Conservation (phyloP, 1,139 yeast species). For the Candida glucosophila region DNA sequence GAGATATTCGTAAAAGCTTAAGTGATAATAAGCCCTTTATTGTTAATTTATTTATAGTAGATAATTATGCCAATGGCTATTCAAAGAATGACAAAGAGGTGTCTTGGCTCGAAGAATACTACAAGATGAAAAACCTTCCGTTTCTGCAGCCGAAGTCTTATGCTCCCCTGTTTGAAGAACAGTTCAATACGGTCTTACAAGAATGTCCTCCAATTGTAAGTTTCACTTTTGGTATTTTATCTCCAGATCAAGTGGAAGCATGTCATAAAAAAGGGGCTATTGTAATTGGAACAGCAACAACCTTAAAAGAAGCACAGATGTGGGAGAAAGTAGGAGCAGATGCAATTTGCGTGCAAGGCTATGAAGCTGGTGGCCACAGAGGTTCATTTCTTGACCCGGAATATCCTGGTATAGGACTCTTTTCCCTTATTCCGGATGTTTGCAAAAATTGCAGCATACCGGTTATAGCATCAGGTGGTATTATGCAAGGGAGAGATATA, state of each 20-base stretch:
- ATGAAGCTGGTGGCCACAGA: slow-evolving; percentile 50
- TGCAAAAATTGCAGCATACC: slow-evolving; percentile 6
- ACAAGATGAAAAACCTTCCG: slow-evolving; percentile 1
- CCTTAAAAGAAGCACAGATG: slow-evolving; percentile 25
- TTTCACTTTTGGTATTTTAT: slow-evolving; percentile 43
- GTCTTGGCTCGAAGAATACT: slow-evolving; percentile 1
- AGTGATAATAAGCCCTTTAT: slow-evolving; percentile 1
- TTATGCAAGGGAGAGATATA: slow-evolving; percentile 19
- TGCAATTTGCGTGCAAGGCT: slow-evolving; percentile 41
- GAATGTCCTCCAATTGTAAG: slow-evolving; percentile 23
- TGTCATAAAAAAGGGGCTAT: slow-evolving; percentile 38
- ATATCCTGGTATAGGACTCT: slow-evolving; percentile 1
- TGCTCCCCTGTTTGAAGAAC: slow-evolving; percentile 2
- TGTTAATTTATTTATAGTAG: slow-evolving; percentile 2
- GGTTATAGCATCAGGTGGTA: slow-evolving; percentile 42
- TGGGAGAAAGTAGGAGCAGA: slow-evolving; percentile 20
- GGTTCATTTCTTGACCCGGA: slow-evolving; percentile 26
- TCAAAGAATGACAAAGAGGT: slow-evolving; percentile 1
- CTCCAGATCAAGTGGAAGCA: slow-evolving; percentile 24
- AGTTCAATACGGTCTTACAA: slow-evolving; percentile 7
- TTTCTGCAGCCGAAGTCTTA: slow-evolving; percentile 1
- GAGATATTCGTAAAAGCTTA: slow-evolving; percentile 1
- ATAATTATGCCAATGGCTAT: slow-evolving; percentile 1
- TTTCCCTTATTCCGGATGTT: slow-evolving; percentile 20
- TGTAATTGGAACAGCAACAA: slow-evolving; percentile 43